Evolutionary conservation across 1,139 yeast genomes (phyloP).

Genomic region (Lodderomyces parapsilosis): DNA sequence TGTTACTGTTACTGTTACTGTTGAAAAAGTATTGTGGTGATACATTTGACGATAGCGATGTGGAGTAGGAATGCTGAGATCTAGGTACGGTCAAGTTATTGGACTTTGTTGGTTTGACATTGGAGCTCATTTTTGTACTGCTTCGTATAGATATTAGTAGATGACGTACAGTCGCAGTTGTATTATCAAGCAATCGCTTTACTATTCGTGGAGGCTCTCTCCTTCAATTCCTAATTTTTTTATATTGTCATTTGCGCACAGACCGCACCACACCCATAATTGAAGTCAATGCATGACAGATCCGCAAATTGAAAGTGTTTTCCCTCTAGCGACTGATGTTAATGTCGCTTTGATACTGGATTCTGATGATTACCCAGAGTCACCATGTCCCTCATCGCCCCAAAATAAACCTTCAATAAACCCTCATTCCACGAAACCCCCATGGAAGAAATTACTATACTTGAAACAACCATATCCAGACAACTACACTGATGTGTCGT

Average conservation of each 20-base stretch:
- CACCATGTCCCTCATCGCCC: not conserved
- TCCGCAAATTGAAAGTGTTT: too few relatives aligned
- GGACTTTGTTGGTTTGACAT: slow-evolving; percentile 7
- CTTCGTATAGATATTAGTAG: not conserved
- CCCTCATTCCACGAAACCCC: slow-evolving; percentile 6
- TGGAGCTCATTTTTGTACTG: slow-evolving; percentile 3
- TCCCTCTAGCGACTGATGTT: not conserved
- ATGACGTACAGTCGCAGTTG: too few relatives aligned
- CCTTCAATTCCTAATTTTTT: too few relatives aligned
- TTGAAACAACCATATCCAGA: slow-evolving; percentile 86
- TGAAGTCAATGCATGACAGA: not conserved
- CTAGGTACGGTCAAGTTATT: slow-evolving; percentile 13
- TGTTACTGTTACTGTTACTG: too few relatives aligned
- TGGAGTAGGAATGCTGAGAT: slow-evolving; percentile 12
- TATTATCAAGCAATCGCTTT: too few relatives aligned
- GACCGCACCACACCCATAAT: too few relatives aligned
- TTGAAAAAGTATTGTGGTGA: slow-evolving; percentile 1
- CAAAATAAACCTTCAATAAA: not conserved
- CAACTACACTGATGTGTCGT: slow-evolving; percentile 80
- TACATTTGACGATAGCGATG: slow-evolving; percentile 14
- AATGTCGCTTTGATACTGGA: not conserved
- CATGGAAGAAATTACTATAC: slow-evolving; percentile 88
- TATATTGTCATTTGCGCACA: too few relatives aligned
- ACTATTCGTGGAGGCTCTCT: too few relatives aligned
- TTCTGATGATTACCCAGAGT: not conserved